Conservation (phyloP, 805 yeast genomes). For the Spathaspora hagerdaliae region DNA sequence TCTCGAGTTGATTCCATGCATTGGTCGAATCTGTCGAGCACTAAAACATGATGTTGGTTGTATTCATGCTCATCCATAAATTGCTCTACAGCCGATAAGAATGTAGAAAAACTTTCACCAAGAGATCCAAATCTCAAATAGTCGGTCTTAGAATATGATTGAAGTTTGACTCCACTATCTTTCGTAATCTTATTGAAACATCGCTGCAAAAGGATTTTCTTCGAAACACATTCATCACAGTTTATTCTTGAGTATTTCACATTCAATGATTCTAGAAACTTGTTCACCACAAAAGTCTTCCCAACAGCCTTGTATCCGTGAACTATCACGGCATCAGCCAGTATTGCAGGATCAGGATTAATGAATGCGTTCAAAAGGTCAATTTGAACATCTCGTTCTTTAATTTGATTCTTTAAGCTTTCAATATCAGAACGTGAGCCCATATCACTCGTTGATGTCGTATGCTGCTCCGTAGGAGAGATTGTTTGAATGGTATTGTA, state of each 20-base stretch:
- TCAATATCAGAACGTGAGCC: background rate
- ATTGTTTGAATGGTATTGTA: too few species aligned
- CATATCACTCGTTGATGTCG: too few species aligned
- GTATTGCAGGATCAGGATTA: conserved; percentile 18
- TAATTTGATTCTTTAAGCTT: conserved; percentile 10
- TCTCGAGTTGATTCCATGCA: conserved; percentile 41
- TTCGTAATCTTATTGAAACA: conserved; percentile 34
- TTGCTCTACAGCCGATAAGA: conserved; percentile 38
- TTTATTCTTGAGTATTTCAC: conserved; percentile 28
- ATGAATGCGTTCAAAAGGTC: conserved; percentile 33
- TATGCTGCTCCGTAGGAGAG: too few species aligned
- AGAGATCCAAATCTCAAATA: conserved; percentile 17
- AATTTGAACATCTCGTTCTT: conserved; percentile 31
- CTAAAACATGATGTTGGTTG: conserved; percentile 36
- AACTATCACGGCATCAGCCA: conserved; percentile 36
- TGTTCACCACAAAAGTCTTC: conserved; percentile 35
- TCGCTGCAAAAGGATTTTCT: conserved; percentile 37
- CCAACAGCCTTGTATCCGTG: conserved; percentile 51
- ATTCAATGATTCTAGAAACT: conserved; percentile 24
- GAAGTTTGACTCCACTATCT: conserved; percentile 24
- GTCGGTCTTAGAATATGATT: background rate
- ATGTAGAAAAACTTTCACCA: conserved; percentile 41
- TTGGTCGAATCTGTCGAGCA: conserved; percentile 46
- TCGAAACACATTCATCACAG: conserved; percentile 44
- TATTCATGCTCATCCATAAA: conserved; percentile 28